Evolutionary conservation across 75 land plant species (phyloP), one percentile per base, ranked within the genome.

Genomic region (Sequoia sempervirens): DNA sequence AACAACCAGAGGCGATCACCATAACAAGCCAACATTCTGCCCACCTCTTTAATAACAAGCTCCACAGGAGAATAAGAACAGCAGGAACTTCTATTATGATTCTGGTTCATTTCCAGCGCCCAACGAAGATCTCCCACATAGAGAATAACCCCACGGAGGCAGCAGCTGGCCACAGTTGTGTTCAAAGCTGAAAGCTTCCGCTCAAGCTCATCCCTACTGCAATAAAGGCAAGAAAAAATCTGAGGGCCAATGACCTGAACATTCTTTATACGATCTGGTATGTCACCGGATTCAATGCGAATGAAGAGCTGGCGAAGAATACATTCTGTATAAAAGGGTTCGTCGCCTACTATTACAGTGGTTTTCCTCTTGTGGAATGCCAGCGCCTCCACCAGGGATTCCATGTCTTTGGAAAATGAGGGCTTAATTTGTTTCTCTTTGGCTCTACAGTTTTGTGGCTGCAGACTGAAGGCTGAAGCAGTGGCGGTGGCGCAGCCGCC

Each of bases 91-190:
- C 81, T 45, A 12, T 7, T 82, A 52, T 41, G 83, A 73, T 43
- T 86, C 13, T 83, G 86, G 87, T 81, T 86, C 53, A 80, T 85
- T 83, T 93, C 94, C 34, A 90, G 80, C 13, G 84, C 85, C 99
- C 97, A 95, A 36, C 89, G 88, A 58, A 96, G 89, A 83, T 96
- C 95, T 20, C 95, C 97, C 79, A 96, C 72, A 80, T 93, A 89
- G 20, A 96, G 56, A 50, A 95, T 87, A 64, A 83, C 89, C 20
- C 97, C 95, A 81, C 87, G 86, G 18, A 83, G 85, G 58, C 86
- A 80, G 52, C 78, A 89, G 75, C 90, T 89, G 79, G 88, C 92
- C 58, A 95, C 88, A 20, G 87, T 56, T 61, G 88, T 83, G 34
- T 86, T 90, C 69, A 96, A 82, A 85, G 93, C 95, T 50, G 85